phyloP scores from a whole-genome alignment of 1,139 yeast species.

The Taiozyma sp. region DNA sequence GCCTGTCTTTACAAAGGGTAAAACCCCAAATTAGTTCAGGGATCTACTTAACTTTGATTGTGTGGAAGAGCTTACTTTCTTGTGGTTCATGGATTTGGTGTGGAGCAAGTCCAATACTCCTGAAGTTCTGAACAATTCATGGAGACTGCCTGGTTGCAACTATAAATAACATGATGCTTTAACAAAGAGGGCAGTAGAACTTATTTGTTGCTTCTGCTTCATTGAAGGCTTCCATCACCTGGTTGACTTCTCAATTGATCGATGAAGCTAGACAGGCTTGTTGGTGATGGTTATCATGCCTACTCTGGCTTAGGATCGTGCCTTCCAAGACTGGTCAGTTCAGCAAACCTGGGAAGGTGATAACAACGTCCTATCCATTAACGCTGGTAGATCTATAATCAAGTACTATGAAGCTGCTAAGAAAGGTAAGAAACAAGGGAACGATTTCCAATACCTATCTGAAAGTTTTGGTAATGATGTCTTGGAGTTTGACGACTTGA shows the following conservation, averaged over 20 bases:
- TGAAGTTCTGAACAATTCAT: too few relatives aligned
- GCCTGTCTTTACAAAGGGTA: too few relatives aligned
- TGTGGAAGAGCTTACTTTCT: too few relatives aligned
- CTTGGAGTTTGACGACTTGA: slow-evolving; percentile 31
- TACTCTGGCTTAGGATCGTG: slow-evolving; percentile 91
- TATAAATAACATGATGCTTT: too few relatives aligned
- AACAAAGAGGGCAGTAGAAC: slow-evolving; percentile 35
- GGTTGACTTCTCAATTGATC: slow-evolving; percentile 76
- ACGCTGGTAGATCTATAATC: slow-evolving; percentile 74
- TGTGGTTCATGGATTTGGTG: too few relatives aligned
- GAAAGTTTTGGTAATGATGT: slow-evolving; percentile 25
- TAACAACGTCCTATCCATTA: slow-evolving; percentile 78
- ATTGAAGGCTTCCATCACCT: slow-evolving; percentile 83
- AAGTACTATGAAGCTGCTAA: slow-evolving; percentile 44
- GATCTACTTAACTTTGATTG: too few relatives aligned
- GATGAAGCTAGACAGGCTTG: slow-evolving; percentile 94
- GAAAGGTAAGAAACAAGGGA: slow-evolving; percentile 35
- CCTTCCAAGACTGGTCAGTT: slow-evolving; percentile 88
- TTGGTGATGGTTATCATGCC: slow-evolving; percentile 94
- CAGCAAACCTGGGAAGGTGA: slow-evolving; percentile 99
- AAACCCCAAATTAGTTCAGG: too few relatives aligned
- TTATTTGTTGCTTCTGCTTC: slow-evolving; percentile 86
- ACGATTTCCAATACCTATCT: slow-evolving; percentile 42
- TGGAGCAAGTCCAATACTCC: too few relatives aligned
- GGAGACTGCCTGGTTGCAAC: too few relatives aligned